phyloP scores from a whole-genome alignment of 371 early-diverging fungal species.

The Blastocladiella emersonii region DNA sequence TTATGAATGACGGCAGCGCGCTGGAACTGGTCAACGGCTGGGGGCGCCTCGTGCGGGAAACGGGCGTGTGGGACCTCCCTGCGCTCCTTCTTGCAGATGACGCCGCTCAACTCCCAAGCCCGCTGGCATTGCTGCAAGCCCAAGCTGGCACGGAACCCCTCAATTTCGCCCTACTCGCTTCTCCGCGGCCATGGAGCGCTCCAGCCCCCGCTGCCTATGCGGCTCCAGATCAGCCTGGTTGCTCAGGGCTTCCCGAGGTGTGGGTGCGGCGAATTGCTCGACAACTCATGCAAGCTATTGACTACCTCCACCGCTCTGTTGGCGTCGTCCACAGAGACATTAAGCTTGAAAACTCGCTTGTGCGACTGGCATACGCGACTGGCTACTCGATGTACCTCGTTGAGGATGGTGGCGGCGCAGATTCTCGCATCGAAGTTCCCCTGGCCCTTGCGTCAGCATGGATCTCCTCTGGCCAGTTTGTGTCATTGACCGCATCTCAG shows the following conservation, averaged over 20 bases:
- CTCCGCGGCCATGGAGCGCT: too few species aligned
- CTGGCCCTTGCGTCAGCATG: neutral
- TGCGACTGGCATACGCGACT: neutral
- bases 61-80: neutral
- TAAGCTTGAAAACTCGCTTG: slow-evolving; percentile 82
- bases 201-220: too few species aligned
- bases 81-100: neutral
- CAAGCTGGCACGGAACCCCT: neutral
- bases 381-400: neutral
- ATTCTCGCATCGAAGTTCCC: neutral
- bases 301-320: slow-evolving; percentile 61
- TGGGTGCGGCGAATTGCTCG: slow-evolving; percentile 36
- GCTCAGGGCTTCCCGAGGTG: slow-evolving; percentile 28
- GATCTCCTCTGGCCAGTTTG: neutral
- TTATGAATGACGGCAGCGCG: slow-evolving; percentile 40
- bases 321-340: slow-evolving; percentile 78
- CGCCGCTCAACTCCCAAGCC: neutral
- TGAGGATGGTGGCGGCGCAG: neutral
- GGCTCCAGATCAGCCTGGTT: too few species aligned
- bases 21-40: slow-evolving; percentile 11
- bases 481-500: neutral
- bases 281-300: slow-evolving; percentile 56
- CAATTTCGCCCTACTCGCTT: neutral
- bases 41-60: slow-evolving; percentile 7
- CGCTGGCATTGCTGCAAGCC: neutral